A percentile compares a stretch with the other conserved stretches of the same genome.
Evolutionary conservation across 495 filamentous ascomycete species (phyloP).

Genomic region (Xylaria intraflava): DNA sequence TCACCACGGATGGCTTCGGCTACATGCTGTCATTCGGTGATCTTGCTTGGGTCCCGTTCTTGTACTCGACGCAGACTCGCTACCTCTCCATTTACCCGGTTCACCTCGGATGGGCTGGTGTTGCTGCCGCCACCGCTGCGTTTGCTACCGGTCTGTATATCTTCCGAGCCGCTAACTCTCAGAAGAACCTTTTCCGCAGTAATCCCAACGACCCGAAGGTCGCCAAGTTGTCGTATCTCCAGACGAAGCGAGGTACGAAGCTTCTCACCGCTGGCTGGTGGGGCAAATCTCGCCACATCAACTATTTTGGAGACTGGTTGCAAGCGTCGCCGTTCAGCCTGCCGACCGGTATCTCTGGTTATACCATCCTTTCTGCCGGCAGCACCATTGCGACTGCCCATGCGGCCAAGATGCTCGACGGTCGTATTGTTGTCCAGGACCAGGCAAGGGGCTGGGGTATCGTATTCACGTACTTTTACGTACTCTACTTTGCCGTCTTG

Average conservation of each 20-base stretch:
- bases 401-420: slow-evolving; percentile 50
- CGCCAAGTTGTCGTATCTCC: slow-evolving; percentile 74
- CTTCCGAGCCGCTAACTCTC: slow-evolving; percentile 85
- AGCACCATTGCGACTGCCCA: slow-evolving; percentile 29
- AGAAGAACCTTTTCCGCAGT: slow-evolving; percentile 91
- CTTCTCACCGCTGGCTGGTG: slow-evolving; percentile 91
- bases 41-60: slow-evolving; percentile 87
- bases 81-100: slow-evolving; percentile 82
- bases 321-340: slow-evolving; percentile 89
- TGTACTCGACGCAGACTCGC: slow-evolving; percentile 79
- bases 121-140: slow-evolving; percentile 55
- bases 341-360: slow-evolving; percentile 83
- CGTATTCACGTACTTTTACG: slow-evolving; percentile 89
- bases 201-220: slow-evolving; percentile 78
- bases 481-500: slow-evolving; percentile 85
- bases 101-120: slow-evolving; percentile 59
- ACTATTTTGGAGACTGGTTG: slow-evolving; percentile 96
- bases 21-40: slow-evolving; percentile 97
- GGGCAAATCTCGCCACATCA: slow-evolving; percentile 88
- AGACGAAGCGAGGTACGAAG: slow-evolving; percentile 75
- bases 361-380: slow-evolving; percentile 52
- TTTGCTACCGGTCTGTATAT: slow-evolving; percentile 70
- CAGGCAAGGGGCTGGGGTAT: slow-evolving; percentile 75
- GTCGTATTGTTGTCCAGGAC: slow-evolving; percentile 59
- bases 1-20: slow-evolving; percentile 91